These are phyloP conservation scores for Leccinum subtestaceum DNA, from an alignment of 768 basidiomycete genomes.

Conservation along the genomic window DNA sequence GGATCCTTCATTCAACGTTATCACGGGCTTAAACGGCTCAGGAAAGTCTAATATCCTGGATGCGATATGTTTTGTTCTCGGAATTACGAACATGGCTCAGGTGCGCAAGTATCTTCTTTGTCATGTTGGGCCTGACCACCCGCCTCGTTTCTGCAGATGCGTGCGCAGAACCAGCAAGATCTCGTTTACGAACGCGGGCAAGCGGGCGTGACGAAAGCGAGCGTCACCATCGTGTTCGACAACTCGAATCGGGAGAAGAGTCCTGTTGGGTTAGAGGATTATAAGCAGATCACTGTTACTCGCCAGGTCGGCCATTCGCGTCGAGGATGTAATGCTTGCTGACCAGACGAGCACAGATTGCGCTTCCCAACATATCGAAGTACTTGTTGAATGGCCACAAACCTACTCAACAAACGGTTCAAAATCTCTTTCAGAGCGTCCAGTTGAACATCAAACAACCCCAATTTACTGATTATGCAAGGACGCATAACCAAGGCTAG, in stretches of 20 bases:
- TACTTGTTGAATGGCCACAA: constrained; percentile 97
- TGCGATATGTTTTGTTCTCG: constrained; percentile 98
- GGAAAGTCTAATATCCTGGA: constrained; percentile 99
- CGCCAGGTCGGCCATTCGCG: constrained; percentile 65
- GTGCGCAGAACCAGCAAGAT: constrained; percentile 93
- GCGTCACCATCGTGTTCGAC: constrained; percentile 98
- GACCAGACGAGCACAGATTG: constrained; percentile 56
- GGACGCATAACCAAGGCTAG: constrained; percentile 95
- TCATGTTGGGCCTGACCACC: background rate
- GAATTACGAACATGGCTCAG: constrained; percentile 95
- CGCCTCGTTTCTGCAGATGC: constrained; percentile 57
- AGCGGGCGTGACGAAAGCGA: constrained; percentile 94
- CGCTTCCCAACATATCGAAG: constrained; percentile 89
- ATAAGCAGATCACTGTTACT: constrained; percentile 91
- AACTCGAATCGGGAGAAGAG: constrained; percentile 86
- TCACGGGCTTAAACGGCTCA: constrained; percentile 93
- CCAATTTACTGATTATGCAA: constrained; percentile 99
- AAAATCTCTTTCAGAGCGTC: constrained; percentile 92
- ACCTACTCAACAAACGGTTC: constrained; percentile 77
- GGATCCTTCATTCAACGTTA: constrained; percentile 98
- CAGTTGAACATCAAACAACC: constrained; percentile 99
- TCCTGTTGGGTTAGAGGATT: constrained; percentile 77
- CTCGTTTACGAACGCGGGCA: constrained; percentile 99
- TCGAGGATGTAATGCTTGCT: background rate
- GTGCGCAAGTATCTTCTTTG: constrained; percentile 39